Conservation (phyloP, 768 basidiomycete species). For the Amanita polypyramis region DNA sequence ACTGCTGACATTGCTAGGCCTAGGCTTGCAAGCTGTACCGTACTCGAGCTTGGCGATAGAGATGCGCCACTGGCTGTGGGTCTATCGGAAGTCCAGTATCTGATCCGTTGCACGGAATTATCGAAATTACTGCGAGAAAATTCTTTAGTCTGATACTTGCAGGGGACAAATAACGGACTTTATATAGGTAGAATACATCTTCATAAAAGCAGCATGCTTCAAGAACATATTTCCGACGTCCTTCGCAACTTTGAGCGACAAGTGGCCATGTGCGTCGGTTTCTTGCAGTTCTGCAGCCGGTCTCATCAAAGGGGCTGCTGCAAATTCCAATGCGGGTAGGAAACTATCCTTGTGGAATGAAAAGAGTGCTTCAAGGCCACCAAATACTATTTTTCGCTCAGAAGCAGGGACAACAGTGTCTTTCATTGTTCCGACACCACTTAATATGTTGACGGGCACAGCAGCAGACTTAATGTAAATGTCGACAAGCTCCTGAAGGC, state of each 20-base stretch:
- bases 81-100: constrained; percentile 69
- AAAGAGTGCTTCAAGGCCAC: constrained; percentile 80
- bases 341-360: constrained; percentile 92
- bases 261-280: constrained; percentile 58
- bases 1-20: constrained; percentile 46
- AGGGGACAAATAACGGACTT: constrained; percentile 42
- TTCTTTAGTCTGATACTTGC: constrained; percentile 2
- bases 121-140: constrained; percentile 73
- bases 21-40: constrained; percentile 52
- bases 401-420: constrained; percentile 79
- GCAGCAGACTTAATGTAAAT: constrained; percentile 89
- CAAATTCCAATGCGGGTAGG: constrained; percentile 79
- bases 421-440: constrained; percentile 59
- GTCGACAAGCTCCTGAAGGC: constrained; percentile 87
- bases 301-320: constrained; percentile 58
- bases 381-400: constrained; percentile 89
- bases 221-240: constrained; percentile 84
- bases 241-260: constrained; percentile 67
- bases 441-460: constrained; percentile 56
- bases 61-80: constrained; percentile 30
- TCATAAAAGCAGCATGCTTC: constrained; percentile 95
- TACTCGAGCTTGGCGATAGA: constrained; percentile 50
- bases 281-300: constrained; percentile 32
- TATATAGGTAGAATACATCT: constrained; percentile 97
- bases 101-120: constrained; percentile 79